These are phyloP conservation scores for Herpetospermum pedunculosum DNA, from an alignment of 306 rosid genomes.

Conservation along the genomic window DNA sequence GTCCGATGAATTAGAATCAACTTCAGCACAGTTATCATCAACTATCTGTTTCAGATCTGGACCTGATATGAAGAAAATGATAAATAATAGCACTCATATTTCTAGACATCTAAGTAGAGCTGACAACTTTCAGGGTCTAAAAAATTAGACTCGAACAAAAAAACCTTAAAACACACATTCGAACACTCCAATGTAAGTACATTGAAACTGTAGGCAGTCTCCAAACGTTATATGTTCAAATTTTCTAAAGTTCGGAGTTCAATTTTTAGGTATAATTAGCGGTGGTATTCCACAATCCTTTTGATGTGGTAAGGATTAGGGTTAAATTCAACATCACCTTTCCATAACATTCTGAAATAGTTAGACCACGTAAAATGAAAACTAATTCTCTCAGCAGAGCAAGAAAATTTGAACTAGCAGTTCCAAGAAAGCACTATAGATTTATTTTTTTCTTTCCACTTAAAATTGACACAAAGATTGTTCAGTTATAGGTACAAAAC, in stretches of 20 bases:
- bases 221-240: background rate
- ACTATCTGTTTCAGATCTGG: slow-evolving; percentile 53
- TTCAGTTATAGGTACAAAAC: background rate
- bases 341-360: background rate
- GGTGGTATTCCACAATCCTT: background rate
- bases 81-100: background rate
- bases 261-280: background rate
- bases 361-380: background rate
- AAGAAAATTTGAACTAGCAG: background rate
- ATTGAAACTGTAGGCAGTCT: background rate
- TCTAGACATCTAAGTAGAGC: background rate
- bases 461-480: background rate
- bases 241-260: background rate
- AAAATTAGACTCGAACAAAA: background rate
- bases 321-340: too few relatives aligned
- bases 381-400: background rate
- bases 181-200: background rate
- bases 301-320: too few relatives aligned
- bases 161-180: background rate
- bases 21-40: slow-evolving; percentile 60
- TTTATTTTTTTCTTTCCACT: background rate
- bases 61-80: slow-evolving; percentile 28
- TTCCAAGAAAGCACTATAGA: background rate
- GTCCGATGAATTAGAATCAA: slow-evolving; percentile 65
- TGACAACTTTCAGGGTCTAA: background rate